Evolutionary conservation across 2,329 filamentous ascomycete genomes (phyloP), one percentile per base, ranked within the genome.

Genomic region (Fusarium chlamydosporum): DNA sequence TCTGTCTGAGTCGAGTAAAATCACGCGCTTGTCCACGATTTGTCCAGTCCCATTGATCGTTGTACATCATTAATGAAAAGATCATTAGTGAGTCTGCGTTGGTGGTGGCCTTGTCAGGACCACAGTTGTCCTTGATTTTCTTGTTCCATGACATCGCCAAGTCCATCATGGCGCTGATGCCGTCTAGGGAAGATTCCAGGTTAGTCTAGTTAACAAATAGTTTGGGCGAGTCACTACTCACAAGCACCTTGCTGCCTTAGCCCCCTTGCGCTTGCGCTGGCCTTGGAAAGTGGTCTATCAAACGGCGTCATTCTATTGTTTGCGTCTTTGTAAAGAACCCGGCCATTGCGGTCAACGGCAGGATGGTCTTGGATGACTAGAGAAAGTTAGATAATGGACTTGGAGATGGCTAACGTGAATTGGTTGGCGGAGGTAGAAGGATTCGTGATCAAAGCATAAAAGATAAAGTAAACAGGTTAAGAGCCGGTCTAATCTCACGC

Each of bases 61-160:
- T 50, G 34, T 50, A 61, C 58, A 61, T 61, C 58, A 61, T 61
- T 9, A 40, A 23, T 0, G 58, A 61, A 16, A 61, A 61, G 26
- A 61, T 10, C 13, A 47, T 47, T 6, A 61, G 15, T 0, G 56
- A 61, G 5, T 61, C 58, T 11, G 58, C 58, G 7, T 61, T 61
- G 11, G 18, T 61, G 1, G 56, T 61, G 1, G 58, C 56, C 9
- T 38, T 7, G 2, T 34, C 23, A 3, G 56, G 56, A 6, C 58
- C 58, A 23, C 35, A 60, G 15, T 34, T 46, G 7, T 33, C 29
- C 2, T 10, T 26, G 15, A 47, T 7, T 11, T 12, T 33, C 3
- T 23, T 59, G 3, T 26, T 23, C 23, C 23, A 38, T n/a, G 31
- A 12, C 4, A 29, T 20, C 1, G 55, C 58, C 11, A 61, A 47